Evolutionary conservation across 1,284 basidiomycete species (phyloP).

Genomic region (Leucoagaricus sp.): DNA sequence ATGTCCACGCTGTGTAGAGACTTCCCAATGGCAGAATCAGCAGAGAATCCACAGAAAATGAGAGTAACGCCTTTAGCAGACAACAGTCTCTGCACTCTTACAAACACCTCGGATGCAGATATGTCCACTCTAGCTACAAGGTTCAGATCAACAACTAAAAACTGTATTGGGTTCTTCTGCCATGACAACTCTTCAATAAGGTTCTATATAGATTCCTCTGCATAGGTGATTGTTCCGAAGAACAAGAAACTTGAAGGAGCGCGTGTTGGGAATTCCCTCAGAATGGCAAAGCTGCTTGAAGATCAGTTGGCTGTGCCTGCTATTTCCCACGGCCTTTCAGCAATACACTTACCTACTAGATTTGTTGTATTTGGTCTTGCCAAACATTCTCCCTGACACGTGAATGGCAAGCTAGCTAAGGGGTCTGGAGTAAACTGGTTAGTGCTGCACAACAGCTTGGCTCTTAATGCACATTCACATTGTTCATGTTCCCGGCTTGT

Average conservation of each 20-base stretch:
- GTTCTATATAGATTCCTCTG: conserved; percentile 80
- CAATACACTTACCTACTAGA: too few species aligned
- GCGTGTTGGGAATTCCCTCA: neutral
- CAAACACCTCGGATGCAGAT: conserved; percentile 93
- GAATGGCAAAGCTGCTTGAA: too few species aligned
- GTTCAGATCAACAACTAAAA: conserved; percentile 85
- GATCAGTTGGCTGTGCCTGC: too few species aligned
- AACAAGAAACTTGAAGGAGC: conserved; percentile 79
- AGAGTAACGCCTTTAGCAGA: conserved; percentile 78
- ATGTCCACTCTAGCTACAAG: conserved; percentile 92
- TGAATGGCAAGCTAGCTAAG: too few species aligned
- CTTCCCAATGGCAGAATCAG: conserved; percentile 64
- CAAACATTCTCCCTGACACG: too few species aligned
- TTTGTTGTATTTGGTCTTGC: too few species aligned
- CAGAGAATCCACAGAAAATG: conserved; percentile 84
- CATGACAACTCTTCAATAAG: conserved; percentile 78
- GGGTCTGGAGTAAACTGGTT: too few species aligned
- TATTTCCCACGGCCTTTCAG: too few species aligned
- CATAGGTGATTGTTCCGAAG: conserved; percentile 92
- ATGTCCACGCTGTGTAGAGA: conserved; percentile 69
- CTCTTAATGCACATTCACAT: too few species aligned
- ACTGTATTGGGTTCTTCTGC: conserved; percentile 82
- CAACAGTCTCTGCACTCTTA: conserved; percentile 86
- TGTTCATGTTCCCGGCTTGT: too few species aligned
- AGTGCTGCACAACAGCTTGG: too few species aligned